Base-by-base conservation (phyloP, 768 basidiomycete species). In the Leccinum truebloodii region DNA sequence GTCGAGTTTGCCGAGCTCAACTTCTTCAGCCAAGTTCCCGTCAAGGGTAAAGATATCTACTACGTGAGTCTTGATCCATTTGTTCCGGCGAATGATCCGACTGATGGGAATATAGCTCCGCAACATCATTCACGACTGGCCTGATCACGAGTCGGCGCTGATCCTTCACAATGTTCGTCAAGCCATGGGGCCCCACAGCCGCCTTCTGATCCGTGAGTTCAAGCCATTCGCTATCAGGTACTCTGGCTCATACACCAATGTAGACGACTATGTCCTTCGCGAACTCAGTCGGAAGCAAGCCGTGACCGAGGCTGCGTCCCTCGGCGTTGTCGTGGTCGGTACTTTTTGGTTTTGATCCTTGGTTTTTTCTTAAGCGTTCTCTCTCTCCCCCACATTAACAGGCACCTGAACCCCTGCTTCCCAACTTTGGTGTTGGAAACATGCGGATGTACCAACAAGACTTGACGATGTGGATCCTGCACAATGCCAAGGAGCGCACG, bases 401-500 rank as follows among this genome's bases (percentile, higher is more conserved):
- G 74, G 75, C 76, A 2, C 76, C 76, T 30, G 66, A 70, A 49
- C 76, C 73, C 8, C 41, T 77, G 32, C 64, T 75, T 24, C 60
- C 70, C 4, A 77, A 74, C 65, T 75, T 69, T 54, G 75, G 76
- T 16, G 67, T 65, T 9, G 74, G 74, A 3, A 67, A 63, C 37
- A 63, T 69, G 20, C 68, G 68, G 1, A 59, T 69, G 59, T 72
- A 77, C 59, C 58, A 72, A 32, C 64, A 65, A 37, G 77, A 76
- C 48, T 2, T 77, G 52, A 56, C 59, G 2, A 77, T 76, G 75
- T 66, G 61, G 62, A 50, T 73, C 13, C 4, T 67, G 4, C 66
- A 70, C 56, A 76, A 78, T 52, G 71, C 68, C 20, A 69, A 69
- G 63, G 75, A 78, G 24, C 73, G 74, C 18, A 75, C 70, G 13